Evolutionary conservation across 2,329 filamentous ascomycete genomes (phyloP), one percentile per base, ranked within the genome.

Genomic region (Aspergillus clavatus): DNA sequence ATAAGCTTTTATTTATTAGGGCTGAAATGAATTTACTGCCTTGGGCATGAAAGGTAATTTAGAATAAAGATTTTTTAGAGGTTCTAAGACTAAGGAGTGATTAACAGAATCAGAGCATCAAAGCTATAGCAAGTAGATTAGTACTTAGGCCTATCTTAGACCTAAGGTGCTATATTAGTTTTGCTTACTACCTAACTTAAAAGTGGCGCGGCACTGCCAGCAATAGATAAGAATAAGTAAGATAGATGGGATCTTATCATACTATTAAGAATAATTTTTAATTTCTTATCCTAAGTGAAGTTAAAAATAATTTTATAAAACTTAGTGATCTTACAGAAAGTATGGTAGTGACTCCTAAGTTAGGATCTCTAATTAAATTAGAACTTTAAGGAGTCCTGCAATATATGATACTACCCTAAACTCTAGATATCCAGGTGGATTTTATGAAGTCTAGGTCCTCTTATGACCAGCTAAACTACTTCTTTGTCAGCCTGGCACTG

Each of bases 401-500:
- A 11, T 3, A 28, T 3, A 28, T 28, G 26, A 26, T 23, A 23
- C 21, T 31, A 27, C 4, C 18, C 29, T 19, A 7, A 21, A 18
- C 40, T 28, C 29, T 31, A 28, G 6, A 28, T 12, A 28, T 28
- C n/a, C 29, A 22, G n/a, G 19, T 14, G n/a, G 12, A 24, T 10
- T 48, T 50, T 40, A 40, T 50, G 12, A 44, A 47, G 24, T 38
- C 42, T 36, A 36, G 45, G 10, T 39, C 44, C 39, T 45, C 48
- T 22, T 51, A 40, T 8, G 39, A 29, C 19, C 35, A 18, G n/a
- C 23, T 45, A 22, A 19, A 43, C 2, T 45, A 45, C 24, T 42
- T 51, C 14, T 51, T 51, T 11, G 33, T 51, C 21, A 39, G 45
- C 12, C 19, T 51, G 29, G 28, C 45, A 19, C 42, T 39, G 7